Conservation (phyloP, 2,329 filamentous ascomycete genomes). For the Cytospora mali region DNA sequence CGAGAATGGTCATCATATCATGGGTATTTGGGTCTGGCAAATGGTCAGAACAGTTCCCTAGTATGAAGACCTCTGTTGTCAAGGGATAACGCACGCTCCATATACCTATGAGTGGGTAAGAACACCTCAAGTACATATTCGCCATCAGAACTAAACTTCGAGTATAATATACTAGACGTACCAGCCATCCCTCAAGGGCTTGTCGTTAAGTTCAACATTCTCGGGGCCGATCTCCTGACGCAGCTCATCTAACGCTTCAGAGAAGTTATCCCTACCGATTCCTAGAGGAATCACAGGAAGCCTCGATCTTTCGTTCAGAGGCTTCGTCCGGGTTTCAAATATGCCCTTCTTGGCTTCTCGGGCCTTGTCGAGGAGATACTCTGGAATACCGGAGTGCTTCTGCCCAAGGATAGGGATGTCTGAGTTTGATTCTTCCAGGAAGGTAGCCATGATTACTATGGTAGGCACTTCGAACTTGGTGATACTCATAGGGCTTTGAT, state of each 20-base stretch:
- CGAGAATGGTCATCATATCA: conserved; percentile 43
- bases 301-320: conserved; percentile 34
- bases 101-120: no score
- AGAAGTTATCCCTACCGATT: conserved; percentile 35
- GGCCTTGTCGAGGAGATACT: conserved; percentile 42
- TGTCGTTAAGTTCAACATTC: conserved; percentile 46
- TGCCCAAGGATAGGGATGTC: conserved; percentile 41
- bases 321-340: conserved; percentile 41
- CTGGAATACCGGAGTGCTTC: conserved; percentile 44
- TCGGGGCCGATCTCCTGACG: conserved; percentile 38
- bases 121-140: no score
- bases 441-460: conserved; percentile 15
- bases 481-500: no score
- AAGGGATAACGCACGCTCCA: conserved; percentile 27
- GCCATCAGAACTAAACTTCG: no score
- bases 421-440: conserved; percentile 32
- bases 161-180: no score
- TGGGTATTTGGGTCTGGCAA: conserved; percentile 34
- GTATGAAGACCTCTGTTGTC: conserved; percentile 13
- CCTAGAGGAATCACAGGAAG: conserved; percentile 44
- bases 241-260: conserved; percentile 40
- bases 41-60: not conserved
- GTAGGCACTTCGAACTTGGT: not conserved
- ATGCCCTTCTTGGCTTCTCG: conserved; percentile 38
- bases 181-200: conserved; percentile 45